Base-by-base conservation (phyloP, 164 flowering plant genomes). In the Litsea cubeba region DNA sequence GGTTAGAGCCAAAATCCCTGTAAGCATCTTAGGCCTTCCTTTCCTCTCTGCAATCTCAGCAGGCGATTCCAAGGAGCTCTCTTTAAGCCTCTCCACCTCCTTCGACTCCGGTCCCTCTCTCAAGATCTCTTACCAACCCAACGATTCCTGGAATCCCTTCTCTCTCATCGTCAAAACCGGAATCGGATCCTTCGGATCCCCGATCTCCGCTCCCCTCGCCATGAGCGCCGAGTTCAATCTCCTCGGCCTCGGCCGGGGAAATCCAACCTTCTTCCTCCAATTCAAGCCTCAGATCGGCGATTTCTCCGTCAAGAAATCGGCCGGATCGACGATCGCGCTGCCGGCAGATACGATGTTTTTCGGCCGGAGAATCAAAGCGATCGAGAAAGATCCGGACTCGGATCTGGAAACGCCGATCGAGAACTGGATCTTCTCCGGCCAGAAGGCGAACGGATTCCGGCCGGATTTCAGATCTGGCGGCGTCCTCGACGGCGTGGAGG, bases 171-270 rank as follows among this genome's bases (percentile, higher is more conserved):
- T 92, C 68, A 89, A 83, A 70, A 86, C 97, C 67, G 97, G 97
- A 0, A 84, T 84, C 70, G 94, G 94, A 0, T 32, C 82, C 12
- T 85, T 82, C 74, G 94, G 94, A 1, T 88, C 97, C 12, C 97
- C 94, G 24, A 28, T 72, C n/a, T 81, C 85, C 3, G 79, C 89
- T 58, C 87, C 91, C 28, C 66, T 90, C 85, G 72, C 84, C n/a
- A 88, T 90, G 87, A 85, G 86, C 78, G 90, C 90, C 54, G 93
- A 90, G 78, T 92, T 92, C 81, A 88, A 83, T 65, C 78, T 88
- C 35, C 74, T 88, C 35, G 35, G 35, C 35, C 35, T 30, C 64
- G 77, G 83, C 10, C 51, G 66, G 15, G 83, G 86, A 14, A 86
- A 82, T 78, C 95, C 97, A 67, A 80, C 75, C 54, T 92, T 92